Evolutionary conservation across 2,329 filamentous ascomycete genomes (phyloP).

Genomic region (Sporothrix phasma): DNA sequence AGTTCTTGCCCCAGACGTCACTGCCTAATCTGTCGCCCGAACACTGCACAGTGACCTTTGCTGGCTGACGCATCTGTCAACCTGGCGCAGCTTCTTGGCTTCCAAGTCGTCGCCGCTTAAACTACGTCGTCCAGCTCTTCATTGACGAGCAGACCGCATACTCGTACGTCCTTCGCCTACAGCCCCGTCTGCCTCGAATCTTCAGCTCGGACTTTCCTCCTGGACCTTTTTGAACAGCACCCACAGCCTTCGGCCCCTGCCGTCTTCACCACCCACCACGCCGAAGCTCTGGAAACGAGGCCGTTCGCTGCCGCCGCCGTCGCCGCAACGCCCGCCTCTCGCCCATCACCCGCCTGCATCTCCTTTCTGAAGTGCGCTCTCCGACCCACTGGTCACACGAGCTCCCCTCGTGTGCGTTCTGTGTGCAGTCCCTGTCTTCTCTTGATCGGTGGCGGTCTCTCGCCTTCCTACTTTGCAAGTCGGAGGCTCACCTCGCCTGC

Average conservation of each 20-base stretch:
- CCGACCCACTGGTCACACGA: background rate
- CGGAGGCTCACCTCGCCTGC: background rate
- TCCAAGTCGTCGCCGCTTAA: slow-evolving; percentile 13
- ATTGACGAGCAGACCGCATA: background rate
- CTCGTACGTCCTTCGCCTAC: background rate
- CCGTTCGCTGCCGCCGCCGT: background rate
- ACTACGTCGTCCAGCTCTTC: slow-evolving; percentile 7
- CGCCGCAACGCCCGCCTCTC: background rate
- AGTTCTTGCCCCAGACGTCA: background rate
- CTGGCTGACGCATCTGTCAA: slow-evolving; percentile 5
- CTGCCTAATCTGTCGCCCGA: background rate
- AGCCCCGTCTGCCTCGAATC: background rate
- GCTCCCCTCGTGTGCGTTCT: background rate
- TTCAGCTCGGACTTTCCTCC: background rate
- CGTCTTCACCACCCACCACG: slow-evolving; percentile 4
- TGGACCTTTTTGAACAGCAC: background rate
- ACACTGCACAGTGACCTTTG: slow-evolving; percentile 5
- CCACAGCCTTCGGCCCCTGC: background rate
- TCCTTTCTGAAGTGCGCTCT: background rate
- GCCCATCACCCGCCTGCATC: background rate
- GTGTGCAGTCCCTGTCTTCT: background rate
- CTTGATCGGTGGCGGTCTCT: background rate
- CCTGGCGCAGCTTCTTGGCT: background rate
- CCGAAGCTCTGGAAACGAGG: background rate
- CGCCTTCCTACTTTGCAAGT: background rate